Conservation (phyloP, 257 asterid species). For the Jaltomata sinuosa region DNA sequence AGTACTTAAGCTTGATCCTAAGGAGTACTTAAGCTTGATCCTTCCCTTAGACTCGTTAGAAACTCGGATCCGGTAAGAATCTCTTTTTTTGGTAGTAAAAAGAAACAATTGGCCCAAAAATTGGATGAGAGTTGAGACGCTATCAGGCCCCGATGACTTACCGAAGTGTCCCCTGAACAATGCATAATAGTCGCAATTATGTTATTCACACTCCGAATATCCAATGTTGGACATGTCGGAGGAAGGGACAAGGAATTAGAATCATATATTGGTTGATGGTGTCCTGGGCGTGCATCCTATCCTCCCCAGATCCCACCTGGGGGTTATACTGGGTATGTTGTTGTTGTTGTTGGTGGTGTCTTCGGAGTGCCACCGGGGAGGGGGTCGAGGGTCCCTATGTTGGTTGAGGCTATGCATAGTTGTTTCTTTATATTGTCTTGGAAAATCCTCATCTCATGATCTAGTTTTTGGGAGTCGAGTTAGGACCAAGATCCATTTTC, state of each 20-base stretch:
- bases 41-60: background rate
- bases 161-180: background rate
- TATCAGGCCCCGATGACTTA: background rate
- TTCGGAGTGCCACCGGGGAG: no score
- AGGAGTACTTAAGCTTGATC: background rate
- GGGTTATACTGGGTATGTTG: no score
- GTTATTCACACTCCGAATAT: background rate
- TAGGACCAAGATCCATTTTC: background rate
- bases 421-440: background rate
- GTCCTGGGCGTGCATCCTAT: no score
- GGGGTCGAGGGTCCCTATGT: background rate
- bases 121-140: background rate
- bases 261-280: background rate
- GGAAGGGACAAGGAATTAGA: background rate
- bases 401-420: background rate
- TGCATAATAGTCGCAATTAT: background rate
- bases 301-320: no score
- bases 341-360: no score
- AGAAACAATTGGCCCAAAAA: background rate
- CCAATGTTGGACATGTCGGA: background rate
- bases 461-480: background rate
- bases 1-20: background rate
- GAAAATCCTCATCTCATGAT: background rate
- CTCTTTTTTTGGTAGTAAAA: background rate
- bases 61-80: background rate